Evolutionary conservation across 2,329 filamentous ascomycete genomes (phyloP), one percentile per base, ranked within the genome.

Genomic region (Clarireedia homoeocarpa): DNA sequence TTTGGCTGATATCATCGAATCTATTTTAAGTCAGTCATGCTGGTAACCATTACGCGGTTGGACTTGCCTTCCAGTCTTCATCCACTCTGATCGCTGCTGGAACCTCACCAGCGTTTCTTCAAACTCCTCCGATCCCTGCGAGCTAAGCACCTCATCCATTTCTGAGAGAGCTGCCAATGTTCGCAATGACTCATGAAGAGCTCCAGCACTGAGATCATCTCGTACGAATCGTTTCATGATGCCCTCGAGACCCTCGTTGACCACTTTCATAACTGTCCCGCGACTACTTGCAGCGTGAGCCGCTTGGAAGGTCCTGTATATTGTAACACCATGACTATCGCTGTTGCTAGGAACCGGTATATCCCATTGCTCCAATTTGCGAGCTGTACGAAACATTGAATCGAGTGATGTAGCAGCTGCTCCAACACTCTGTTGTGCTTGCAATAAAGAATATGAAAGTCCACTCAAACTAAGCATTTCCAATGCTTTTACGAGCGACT

Each of bases 351-450:
- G 88, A 0, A 85, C 84, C 14, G 89, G 88, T 20, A 97, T 78
- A 67, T 96, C 91, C 94, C 94, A 99, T 65, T 92, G 86, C 63
- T 94, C 91, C 15, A 97, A 76, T 61, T 86, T 87, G 58, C 89
- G 82, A 20, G 91, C 91, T 5, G 89, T 89, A 53, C 83, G 81
- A 61, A 95, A 86, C 53, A 89, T 89, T 59, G 80, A 86, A 48
- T 90, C 85, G 6, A 88, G 74, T 0, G 82, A 82, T 6, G 78
- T 72, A 2, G 80, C 75, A 4, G 79, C 79, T 27, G 75, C 77
- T 38, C 82, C 80, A 9, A 80, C 72, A 23, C 76, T 80, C 55
- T 86, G 79, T 56, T 90, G 84, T 6, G 78, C 80, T 56, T 87
- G 83, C 6, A 91, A 76, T 24, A 97, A 75, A 5, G 88, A 88